A percentile compares a stretch with the other conserved stretches of the same genome.
These are phyloP conservation scores for Scleroderma bovista DNA, from an alignment of 768 basidiomycete species.

Conservation along the genomic window DNA sequence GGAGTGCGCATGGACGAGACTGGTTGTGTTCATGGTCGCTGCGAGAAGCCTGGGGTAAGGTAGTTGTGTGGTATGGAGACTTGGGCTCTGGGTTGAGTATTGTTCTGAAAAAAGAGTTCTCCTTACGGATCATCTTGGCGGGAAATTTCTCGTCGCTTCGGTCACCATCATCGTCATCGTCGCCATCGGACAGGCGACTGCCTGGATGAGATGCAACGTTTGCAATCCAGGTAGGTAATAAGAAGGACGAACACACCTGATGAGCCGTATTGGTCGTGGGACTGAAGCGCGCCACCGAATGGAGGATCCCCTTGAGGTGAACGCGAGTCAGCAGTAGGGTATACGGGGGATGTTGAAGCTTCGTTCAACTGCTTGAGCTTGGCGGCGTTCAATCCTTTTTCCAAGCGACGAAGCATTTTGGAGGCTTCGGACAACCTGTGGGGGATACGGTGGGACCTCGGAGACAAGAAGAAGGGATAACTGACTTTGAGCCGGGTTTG, in stretches of 20 bases:
- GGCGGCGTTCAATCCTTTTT: constrained; percentile 74
- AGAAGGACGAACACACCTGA: constrained; percentile 16
- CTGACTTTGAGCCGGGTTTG: constrained; percentile 86
- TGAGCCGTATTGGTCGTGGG: constrained; percentile 25
- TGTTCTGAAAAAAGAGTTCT: constrained; percentile 80
- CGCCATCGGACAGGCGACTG: constrained; percentile 30
- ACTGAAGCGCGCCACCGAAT: constrained; percentile 24
- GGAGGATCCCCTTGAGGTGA: constrained; percentile 22
- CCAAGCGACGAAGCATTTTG: constrained; percentile 81
- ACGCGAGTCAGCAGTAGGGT: constrained; percentile 27
- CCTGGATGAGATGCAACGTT: constrained; percentile 12
- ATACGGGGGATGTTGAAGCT: constrained; percentile 28
- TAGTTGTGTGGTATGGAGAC: constrained; percentile 26
- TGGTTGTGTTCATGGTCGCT: constrained; percentile 33
- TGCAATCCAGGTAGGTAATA: not conserved
- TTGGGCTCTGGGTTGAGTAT: constrained; percentile 71
- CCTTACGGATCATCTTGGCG: constrained; percentile 65
- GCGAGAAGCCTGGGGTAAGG: constrained; percentile 25
- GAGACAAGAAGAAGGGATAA: constrained; percentile 7
- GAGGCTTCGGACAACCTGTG: constrained; percentile 79
- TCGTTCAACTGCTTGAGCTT: constrained; percentile 60
- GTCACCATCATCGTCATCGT: constrained; percentile 66
- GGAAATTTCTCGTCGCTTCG: constrained; percentile 67
- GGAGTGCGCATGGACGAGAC: constrained; percentile 30
- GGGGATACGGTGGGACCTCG: constrained; percentile 2